Evolutionary conservation across 2,329 filamentous ascomycete species (phyloP).

Genomic region (Apiospora koreana): DNA sequence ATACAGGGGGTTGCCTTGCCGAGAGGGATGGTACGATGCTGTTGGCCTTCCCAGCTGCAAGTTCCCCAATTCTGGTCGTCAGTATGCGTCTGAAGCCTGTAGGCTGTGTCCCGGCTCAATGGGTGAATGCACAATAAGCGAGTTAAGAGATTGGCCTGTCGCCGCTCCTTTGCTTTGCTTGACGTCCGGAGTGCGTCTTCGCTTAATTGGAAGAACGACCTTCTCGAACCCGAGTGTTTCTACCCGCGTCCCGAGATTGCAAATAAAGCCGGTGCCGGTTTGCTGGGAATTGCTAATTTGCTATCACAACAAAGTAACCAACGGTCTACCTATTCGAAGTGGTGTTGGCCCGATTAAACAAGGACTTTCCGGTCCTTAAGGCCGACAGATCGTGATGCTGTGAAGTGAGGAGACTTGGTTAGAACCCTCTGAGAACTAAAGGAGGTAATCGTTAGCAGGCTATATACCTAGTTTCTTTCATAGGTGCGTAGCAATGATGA

Average conservation of each 20-base stretch:
- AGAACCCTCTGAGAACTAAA: neutral
- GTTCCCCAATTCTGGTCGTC: conserved; percentile 12
- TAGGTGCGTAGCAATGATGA: neutral
- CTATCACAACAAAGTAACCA: neutral
- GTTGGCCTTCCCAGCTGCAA: conserved; percentile 13
- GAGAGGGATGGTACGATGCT: conserved; percentile 10
- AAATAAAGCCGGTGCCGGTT: conserved; percentile 6
- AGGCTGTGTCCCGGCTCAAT: conserved; percentile 23
- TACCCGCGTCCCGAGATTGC: conserved; percentile 10
- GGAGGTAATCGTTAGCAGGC: neutral
- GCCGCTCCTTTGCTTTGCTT: neutral
- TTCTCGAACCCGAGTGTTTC: neutral
- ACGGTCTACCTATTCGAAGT: neutral
- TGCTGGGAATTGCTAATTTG: neutral
- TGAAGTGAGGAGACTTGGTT: neutral
- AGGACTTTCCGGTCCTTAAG: neutral
- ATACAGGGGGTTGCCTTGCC: conserved; percentile 11
- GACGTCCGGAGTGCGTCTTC: neutral
- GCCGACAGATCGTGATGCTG: neutral
- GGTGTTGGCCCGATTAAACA: neutral
- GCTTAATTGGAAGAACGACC: neutral
- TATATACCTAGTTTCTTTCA: neutral
- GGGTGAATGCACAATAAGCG: conserved; percentile 21
- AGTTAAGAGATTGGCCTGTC: conserved; percentile 7
- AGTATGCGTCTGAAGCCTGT: conserved; percentile 12